Conservation (phyloP, 257 asterid species). For the Nicotiana sylvestris region DNA sequence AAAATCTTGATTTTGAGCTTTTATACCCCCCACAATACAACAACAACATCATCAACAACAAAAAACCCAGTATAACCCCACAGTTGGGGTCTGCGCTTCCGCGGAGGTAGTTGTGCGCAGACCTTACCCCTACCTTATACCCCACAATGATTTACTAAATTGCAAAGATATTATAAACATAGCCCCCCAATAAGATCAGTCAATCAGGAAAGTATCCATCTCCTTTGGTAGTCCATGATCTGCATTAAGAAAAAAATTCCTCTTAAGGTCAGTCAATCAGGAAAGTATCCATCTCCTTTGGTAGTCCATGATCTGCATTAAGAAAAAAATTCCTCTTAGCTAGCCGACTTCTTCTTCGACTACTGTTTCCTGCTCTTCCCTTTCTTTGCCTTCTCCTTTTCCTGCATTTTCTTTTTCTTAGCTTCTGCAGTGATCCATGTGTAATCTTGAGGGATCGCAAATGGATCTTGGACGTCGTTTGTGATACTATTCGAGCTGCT, state of each 20-base stretch:
- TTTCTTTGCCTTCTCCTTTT: constrained; percentile 67
- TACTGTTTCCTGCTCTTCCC: constrained; percentile 48
- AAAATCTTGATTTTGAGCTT: constrained; percentile 23
- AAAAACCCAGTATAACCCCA: too few relatives aligned
- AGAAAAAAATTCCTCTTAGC: neutral
- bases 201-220: neutral
- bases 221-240: neutral
- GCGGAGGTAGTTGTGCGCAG: too few relatives aligned
- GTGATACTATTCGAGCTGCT: constrained; percentile 47
- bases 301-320: too few relatives aligned
- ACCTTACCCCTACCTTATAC: too few relatives aligned
- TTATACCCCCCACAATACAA: constrained; percentile 20
- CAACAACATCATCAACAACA: too few relatives aligned
- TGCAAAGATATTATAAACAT: neutral
- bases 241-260: neutral
- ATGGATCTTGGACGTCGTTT: constrained; percentile 67
- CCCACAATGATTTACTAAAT: constrained; percentile 23
- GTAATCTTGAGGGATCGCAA: constrained; percentile 71
- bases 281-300: neutral
- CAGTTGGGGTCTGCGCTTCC: too few relatives aligned
- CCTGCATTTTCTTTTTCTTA: constrained; percentile 90
- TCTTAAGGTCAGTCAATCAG: neutral
- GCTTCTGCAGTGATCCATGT: constrained; percentile 79
- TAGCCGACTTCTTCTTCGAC: neutral
- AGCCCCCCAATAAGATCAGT: neutral